These are phyloP conservation scores for Rosellinia necatrix DNA, from an alignment of 2,329 filamentous ascomycete species.

Conservation along the genomic window DNA sequence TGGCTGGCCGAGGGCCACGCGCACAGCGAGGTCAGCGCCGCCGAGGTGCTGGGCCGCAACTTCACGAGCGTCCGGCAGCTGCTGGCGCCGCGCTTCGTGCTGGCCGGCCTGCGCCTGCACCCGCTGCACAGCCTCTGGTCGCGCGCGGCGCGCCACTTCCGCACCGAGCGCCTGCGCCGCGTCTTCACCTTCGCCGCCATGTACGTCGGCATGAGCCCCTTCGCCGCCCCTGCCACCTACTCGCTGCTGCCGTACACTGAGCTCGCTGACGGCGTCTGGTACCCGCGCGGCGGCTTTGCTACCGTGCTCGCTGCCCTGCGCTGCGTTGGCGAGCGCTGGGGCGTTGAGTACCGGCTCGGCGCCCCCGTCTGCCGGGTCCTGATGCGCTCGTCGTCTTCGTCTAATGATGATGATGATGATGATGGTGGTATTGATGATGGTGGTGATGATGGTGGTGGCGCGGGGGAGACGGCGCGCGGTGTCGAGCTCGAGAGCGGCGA, in stretches of 20 bases:
- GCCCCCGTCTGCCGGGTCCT: conserved; percentile 62
- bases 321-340: conserved; percentile 63
- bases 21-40: conserved; percentile 71
- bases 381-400: conserved; percentile 51
- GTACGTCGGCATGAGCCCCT: conserved; percentile 84
- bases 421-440: too few relatives aligned
- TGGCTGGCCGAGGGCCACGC: conserved; percentile 70
- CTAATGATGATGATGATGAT: too few relatives aligned
- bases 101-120: conserved; percentile 64
- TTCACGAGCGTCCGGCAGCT: conserved; percentile 66
- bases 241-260: conserved; percentile 76
- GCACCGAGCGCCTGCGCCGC: conserved; percentile 68
- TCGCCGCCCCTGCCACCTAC: conserved; percentile 76
- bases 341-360: conserved; percentile 65
- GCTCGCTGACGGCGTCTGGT: conserved; percentile 77
- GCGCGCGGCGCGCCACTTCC: conserved; percentile 69
- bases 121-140: conserved; percentile 73
- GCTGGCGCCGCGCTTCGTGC: conserved; percentile 61
- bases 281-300: conserved; percentile 73
- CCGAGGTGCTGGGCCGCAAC: conserved; percentile 69
- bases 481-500: conserved; percentile 64
- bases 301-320: conserved; percentile 66
- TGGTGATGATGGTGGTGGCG: too few relatives aligned
- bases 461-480: conserved; percentile 60
- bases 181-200: conserved; percentile 81